Evolutionary conservation across 2,329 filamentous ascomycete species (phyloP).

Genomic region (Pyrenophora teres): DNA sequence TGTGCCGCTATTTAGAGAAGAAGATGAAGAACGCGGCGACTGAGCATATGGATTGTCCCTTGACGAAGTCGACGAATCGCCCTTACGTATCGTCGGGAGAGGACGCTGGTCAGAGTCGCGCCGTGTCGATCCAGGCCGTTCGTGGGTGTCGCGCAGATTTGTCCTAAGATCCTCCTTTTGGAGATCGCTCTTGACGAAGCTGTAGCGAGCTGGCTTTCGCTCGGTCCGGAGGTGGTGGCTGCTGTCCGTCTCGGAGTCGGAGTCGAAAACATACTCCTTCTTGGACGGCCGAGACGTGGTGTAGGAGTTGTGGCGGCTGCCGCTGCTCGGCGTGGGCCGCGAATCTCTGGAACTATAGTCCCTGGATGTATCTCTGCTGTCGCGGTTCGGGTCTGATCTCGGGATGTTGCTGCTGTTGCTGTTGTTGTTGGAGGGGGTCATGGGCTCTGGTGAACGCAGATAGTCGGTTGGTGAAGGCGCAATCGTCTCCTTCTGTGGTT

Average conservation of each 20-base stretch:
- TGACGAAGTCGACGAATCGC: constrained; percentile 32
- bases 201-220: constrained; percentile 46
- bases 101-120: constrained; percentile 22
- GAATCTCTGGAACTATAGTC: constrained; percentile 36
- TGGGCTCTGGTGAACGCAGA: constrained; percentile 55
- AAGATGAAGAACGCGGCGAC: constrained; percentile 41
- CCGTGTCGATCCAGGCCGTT: constrained; percentile 22
- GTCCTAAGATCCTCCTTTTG: constrained; percentile 42
- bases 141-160: constrained; percentile 27
- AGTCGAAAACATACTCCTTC: constrained; percentile 39
- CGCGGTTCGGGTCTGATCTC: constrained; percentile 28
- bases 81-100: constrained; percentile 20
- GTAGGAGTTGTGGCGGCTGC: constrained; percentile 31
- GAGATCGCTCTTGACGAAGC: constrained; percentile 46
- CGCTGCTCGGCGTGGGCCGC: constrained; percentile 32
- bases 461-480: constrained; percentile 48
- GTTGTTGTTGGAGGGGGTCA: constrained; percentile 47
- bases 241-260: constrained; percentile 37
- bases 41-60: constrained; percentile 32
- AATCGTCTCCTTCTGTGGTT: constrained; percentile 39
- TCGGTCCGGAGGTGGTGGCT: constrained; percentile 34
- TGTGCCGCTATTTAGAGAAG: constrained; percentile 31
- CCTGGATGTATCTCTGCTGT: constrained; percentile 15
- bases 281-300: constrained; percentile 22
- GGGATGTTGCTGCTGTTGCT: constrained; percentile 35